A percentile compares a stretch with the other conserved stretches of the same genome.
Evolutionary conservation across 1,284 basidiomycete genomes (phyloP).

Genomic region (Termitomyces sp.): DNA sequence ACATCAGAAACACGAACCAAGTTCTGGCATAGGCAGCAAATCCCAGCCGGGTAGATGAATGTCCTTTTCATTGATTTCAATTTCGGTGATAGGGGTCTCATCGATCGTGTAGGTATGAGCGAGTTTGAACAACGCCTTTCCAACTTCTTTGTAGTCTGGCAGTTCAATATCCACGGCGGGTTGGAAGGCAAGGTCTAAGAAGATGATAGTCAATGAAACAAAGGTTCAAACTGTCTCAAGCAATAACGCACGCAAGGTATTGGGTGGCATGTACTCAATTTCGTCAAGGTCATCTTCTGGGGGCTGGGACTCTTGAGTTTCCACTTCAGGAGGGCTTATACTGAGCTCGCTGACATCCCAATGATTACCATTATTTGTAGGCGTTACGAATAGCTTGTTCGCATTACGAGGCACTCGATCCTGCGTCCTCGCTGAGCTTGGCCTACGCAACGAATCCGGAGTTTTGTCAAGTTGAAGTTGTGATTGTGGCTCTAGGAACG

Average conservation of each 20-base stretch:
- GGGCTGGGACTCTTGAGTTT: slow-evolving; percentile 29
- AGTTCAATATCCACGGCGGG: slow-evolving; percentile 52
- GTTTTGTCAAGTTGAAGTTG: slow-evolving; percentile 21
- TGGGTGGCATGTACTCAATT: slow-evolving; percentile 76
- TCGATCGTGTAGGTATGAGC: slow-evolving; percentile 37
- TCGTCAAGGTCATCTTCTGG: slow-evolving; percentile 55
- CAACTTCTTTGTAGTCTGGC: slow-evolving; percentile 53
- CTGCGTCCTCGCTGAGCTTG: slow-evolving; percentile 61
- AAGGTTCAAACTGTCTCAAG: not conserved
- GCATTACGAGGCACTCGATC: slow-evolving; percentile 41
- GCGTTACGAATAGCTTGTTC: slow-evolving; percentile 56
- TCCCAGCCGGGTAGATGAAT: slow-evolving; percentile 27
- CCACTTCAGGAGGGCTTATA: slow-evolving; percentile 36
- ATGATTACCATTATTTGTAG: slow-evolving; percentile 57
- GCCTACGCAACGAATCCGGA: slow-evolving; percentile 42
- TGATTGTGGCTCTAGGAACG: slow-evolving; percentile 12
- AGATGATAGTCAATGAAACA: slow-evolving; percentile 2
- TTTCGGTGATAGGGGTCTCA: slow-evolving; percentile 29
- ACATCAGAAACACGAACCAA: slow-evolving; percentile 26
- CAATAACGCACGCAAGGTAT: slow-evolving; percentile 48
- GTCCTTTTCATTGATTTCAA: slow-evolving; percentile 21
- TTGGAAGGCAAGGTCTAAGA: slow-evolving; percentile 44
- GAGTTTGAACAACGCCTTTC: slow-evolving; percentile 37
- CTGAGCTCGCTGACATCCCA: slow-evolving; percentile 71
- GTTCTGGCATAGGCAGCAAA: slow-evolving; percentile 29